phyloP scores from a whole-genome alignment of 108 stramenopile species.

The Fragilariopsis cylindrus region DNA sequence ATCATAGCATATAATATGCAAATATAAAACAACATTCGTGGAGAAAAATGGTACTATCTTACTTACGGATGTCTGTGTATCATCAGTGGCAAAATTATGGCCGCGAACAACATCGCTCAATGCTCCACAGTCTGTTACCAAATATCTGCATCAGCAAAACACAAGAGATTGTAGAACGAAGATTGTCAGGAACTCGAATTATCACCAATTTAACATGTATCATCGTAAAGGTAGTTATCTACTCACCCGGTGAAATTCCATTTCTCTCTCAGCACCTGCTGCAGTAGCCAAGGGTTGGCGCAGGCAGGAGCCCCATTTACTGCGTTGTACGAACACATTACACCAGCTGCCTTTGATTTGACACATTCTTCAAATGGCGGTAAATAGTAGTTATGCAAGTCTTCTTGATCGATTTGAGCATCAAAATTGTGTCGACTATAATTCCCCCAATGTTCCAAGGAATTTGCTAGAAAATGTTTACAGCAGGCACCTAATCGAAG shows the following conservation, averaged over 20 bases:
- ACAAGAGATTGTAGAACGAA: no score
- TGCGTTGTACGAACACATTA: slow-evolving; percentile 87
- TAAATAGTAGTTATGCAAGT: slow-evolving; percentile 61
- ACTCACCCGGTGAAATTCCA: slow-evolving; percentile 54
- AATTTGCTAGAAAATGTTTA: slow-evolving; percentile 74
- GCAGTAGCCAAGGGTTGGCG: slow-evolving; percentile 48
- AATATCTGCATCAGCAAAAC: neutral
- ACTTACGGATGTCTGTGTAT: slow-evolving; percentile 32
- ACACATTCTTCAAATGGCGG: slow-evolving; percentile 68
- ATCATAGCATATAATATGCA: neutral
- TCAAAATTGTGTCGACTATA: slow-evolving; percentile 52
- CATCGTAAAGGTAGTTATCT: slow-evolving; percentile 4
- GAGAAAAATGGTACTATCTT: neutral
- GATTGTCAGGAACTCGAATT: no score
- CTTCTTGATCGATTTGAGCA: slow-evolving; percentile 40
- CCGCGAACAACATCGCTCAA: slow-evolving; percentile 37
- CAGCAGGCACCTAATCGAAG: slow-evolving; percentile 56
- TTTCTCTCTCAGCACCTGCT: slow-evolving; percentile 34
- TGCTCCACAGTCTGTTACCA: slow-evolving; percentile 78
- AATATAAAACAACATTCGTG: neutral
- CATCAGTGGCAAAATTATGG: slow-evolving; percentile 35
- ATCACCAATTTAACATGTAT: no score
- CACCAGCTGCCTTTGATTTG: slow-evolving; percentile 33
- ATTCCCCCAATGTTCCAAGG: slow-evolving; percentile 45
- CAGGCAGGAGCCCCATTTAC: slow-evolving; percentile 72